These are phyloP conservation scores for Suhomyces yuchorum DNA, from an alignment of 1,139 yeast species.

Conservation along the genomic window DNA sequence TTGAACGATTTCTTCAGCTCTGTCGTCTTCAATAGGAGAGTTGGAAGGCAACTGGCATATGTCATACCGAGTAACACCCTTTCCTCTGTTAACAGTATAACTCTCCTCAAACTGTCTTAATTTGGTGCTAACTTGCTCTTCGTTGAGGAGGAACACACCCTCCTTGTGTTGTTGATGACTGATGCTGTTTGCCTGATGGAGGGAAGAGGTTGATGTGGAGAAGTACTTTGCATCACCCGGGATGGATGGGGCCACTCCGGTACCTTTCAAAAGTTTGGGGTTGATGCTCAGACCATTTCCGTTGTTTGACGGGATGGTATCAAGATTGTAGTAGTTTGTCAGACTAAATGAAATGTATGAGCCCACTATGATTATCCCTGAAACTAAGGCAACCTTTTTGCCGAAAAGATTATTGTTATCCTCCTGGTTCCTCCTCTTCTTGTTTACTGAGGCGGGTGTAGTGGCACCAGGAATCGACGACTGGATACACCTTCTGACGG, in stretches of 20 bases:
- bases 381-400: constrained; percentile 43
- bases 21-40: constrained; percentile 92
- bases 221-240: constrained; percentile 35
- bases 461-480: constrained; percentile 3
- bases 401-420: constrained; percentile 18
- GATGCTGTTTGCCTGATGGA: constrained; percentile 42
- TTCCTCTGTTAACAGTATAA: constrained; percentile 75
- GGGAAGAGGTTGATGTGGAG: constrained; percentile 49
- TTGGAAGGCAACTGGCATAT: constrained; percentile 88
- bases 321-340: constrained; percentile 46
- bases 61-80: constrained; percentile 92
- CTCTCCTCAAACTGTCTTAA: constrained; percentile 80
- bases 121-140: constrained; percentile 71
- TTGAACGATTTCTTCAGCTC: constrained; percentile 83
- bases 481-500: constrained; percentile 8
- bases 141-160: constrained; percentile 55
- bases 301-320: constrained; percentile 34
- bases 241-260: constrained; percentile 12
- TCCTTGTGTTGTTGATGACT: constrained; percentile 49
- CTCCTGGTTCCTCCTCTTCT: constrained; percentile 1
- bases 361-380: constrained; percentile 51
- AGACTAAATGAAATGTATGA: constrained; percentile 46
- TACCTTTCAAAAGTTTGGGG: constrained; percentile 15
- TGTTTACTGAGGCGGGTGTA: constrained; percentile 3
- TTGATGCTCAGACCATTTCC: constrained; percentile 11